Evolutionary conservation across 2,329 filamentous ascomycete species (phyloP).

Genomic region (Colletotrichum melonis): DNA sequence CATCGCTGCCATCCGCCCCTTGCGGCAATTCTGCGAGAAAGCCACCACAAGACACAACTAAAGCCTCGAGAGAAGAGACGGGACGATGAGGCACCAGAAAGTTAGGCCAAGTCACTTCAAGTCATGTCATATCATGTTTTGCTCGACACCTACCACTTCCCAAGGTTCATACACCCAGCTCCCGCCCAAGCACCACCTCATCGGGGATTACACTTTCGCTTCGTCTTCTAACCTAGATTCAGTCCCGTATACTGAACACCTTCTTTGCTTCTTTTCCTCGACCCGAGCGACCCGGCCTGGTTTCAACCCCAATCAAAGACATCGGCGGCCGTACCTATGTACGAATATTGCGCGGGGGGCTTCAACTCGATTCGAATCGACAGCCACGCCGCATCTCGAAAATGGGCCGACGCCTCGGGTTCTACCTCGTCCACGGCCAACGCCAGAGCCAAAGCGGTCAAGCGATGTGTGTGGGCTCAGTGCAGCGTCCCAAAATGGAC

Average conservation of each 20-base stretch:
- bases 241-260: constrained; percentile 1
- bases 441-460: constrained; percentile 31
- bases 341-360: neutral
- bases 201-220: constrained; percentile 31
- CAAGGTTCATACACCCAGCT: neutral
- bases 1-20: constrained; percentile 14
- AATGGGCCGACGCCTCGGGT: constrained; percentile 15
- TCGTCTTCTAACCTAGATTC: constrained; percentile 2
- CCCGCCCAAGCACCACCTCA: neutral
- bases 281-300: constrained; percentile 16
- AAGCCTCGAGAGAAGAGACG: constrained; percentile 23
- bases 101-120: constrained; percentile 13
- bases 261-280: constrained; percentile 6
- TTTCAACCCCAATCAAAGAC: constrained; percentile 24
- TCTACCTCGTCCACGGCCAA: constrained; percentile 6
- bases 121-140: constrained; percentile 1
- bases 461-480: constrained; percentile 7
- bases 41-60: constrained; percentile 7
- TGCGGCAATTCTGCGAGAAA: constrained; percentile 32
- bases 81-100: constrained; percentile 16
- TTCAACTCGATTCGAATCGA: constrained; percentile 8
- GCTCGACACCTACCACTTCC: neutral
- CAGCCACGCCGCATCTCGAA: constrained; percentile 10
- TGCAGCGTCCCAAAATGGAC: constrained; percentile 16
- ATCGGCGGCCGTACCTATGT: neutral